These are phyloP conservation scores for Apiospora saccharicola DNA, from an alignment of 2,329 filamentous ascomycete species.

Conservation along the genomic window DNA sequence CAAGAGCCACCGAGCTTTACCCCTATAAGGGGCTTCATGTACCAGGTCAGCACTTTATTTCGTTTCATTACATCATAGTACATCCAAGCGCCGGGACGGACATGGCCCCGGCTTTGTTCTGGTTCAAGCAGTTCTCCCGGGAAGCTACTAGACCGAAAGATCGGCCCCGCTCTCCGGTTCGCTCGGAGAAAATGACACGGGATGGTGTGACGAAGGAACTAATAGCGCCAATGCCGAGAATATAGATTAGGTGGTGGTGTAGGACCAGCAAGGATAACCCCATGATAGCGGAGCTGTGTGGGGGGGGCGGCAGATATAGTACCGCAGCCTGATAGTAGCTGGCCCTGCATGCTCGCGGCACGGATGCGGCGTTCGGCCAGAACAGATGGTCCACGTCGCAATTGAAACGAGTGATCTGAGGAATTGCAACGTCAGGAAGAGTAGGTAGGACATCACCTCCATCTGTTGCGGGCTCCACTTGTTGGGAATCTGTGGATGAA, in stretches of 20 bases:
- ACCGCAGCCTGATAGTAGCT: not conserved
- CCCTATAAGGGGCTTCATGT: not conserved
- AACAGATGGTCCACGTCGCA: constrained; percentile 12
- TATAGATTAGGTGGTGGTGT: too few relatives aligned
- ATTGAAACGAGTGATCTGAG: not conserved
- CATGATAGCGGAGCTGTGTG: not conserved
- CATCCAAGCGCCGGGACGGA: not conserved
- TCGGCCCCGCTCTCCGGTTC: not conserved
- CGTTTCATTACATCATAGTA: not conserved
- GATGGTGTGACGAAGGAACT: not conserved
- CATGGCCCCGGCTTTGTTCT: not conserved
- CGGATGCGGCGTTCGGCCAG: not conserved
- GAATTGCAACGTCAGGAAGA: constrained; percentile 8
- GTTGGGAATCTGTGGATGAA: not conserved
- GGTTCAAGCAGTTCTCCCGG: not conserved
- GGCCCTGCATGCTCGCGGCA: not conserved
- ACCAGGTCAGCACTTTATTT: not conserved
- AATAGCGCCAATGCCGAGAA: not conserved
- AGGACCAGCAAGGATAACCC: not conserved
- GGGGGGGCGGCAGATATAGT: not conserved
- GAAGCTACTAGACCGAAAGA: not conserved
- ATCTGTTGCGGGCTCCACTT: not conserved
- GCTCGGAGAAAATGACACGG: not conserved
- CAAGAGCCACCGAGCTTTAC: not conserved
- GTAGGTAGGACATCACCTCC: not conserved